Base-by-base conservation (phyloP, 352 stramenopile genomes). In the Globisporangium middletonii region DNA sequence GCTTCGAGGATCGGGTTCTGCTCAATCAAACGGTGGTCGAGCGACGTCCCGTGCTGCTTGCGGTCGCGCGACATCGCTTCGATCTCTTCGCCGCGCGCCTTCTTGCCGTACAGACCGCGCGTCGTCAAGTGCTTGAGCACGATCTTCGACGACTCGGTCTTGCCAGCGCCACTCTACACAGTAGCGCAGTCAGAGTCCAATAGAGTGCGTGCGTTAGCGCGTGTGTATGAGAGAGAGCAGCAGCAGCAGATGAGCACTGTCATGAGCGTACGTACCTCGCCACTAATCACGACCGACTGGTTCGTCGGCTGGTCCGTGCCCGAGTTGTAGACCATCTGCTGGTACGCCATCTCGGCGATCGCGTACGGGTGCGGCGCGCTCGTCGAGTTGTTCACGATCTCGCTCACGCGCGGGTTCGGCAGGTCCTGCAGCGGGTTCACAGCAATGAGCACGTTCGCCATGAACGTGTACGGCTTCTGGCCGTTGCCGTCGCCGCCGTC, bases 1-100 rank as follows among this genome's bases (percentile, higher is more conserved):
- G 91, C 90, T 71, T 98, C 95, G 16, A 98, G 65, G 52, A 98
- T 97, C 54, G 93, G 93, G 63, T 98, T 98, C 61, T 92, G 83
- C 66, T 93, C 83, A 45, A 95, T 95, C 44, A 95, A 61, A 42
- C 85, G 79, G 57, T 89, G 77, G 50, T 95, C 83, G 9, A 95
- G 69, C 55, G 83, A 93, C 37, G 69, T 79, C 33, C 71, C 64
- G 57, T 83, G 68, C 52, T 83, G 63, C 55, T 86, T 76, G 50
- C 81, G 80, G 35, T 62, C 69, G 19, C 68, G 68, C 28, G 71
- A 67, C 33, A 86, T 64, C 8, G 62, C 60, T 50, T 94, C 81
- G 46, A 95, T 88, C 65, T 95, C 82, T 2, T 77, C 66, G 28
- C 78, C 74, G 38, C 75, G 83, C 30, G 83, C 80, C 65, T 86